Percentiles rank a stretch among this genome's conserved stretches.
Evolutionary conservation across 1,284 basidiomycete species (phyloP).

Genomic region (Trichosporon faecale): DNA sequence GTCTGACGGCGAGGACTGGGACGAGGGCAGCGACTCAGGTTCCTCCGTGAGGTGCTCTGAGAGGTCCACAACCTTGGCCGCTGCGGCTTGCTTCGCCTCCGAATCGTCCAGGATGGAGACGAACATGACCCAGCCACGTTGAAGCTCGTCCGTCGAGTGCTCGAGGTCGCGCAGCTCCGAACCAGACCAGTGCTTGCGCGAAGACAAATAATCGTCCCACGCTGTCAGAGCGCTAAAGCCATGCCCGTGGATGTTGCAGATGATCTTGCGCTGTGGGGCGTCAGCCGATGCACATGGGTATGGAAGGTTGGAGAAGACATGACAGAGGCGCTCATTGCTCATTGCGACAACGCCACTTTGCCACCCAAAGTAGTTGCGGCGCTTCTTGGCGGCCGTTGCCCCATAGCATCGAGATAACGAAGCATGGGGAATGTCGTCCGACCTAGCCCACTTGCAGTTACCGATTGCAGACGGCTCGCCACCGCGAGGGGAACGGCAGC

Average conservation of each 20-base stretch:
- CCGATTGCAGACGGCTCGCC: no score
- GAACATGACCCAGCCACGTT: conserved; percentile 1
- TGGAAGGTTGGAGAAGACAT: no score
- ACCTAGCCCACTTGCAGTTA: no score
- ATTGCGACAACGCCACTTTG: neutral
- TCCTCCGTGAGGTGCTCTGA: neutral
- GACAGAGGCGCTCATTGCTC: neutral
- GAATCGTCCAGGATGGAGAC: neutral
- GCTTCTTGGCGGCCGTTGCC: no score
- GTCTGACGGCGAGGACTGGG: neutral
- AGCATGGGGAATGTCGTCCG: no score
- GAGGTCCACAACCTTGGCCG: neutral
- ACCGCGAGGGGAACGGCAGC: no score
- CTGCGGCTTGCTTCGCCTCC: neutral
- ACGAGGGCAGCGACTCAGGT: neutral
- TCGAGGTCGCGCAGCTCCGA: conserved; percentile 5
- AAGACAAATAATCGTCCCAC: neutral
- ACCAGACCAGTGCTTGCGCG: neutral
- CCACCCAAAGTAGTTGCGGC: neutral
- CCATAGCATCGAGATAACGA: no score
- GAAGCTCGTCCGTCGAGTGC: neutral
- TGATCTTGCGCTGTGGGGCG: conserved; percentile 12
- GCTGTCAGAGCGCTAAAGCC: neutral
- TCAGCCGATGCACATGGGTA: neutral
- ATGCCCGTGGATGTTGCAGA: conserved; percentile 14